Evolutionary conservation across 2,329 filamentous ascomycete species (phyloP).

Genomic region (Fusarium domesticum): DNA sequence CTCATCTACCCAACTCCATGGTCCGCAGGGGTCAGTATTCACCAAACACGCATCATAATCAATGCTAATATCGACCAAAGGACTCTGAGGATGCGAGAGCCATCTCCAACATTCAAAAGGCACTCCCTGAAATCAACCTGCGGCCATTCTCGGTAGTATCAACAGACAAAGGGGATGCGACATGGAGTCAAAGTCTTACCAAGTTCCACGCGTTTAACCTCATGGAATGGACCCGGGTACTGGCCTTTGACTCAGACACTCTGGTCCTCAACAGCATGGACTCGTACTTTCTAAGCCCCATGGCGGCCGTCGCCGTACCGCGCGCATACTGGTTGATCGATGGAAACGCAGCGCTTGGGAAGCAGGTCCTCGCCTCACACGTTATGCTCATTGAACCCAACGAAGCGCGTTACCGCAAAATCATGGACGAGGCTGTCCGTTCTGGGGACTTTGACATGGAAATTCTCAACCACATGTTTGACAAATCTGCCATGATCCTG

Average conservation of each 20-base stretch:
- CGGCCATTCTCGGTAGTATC: conserved; percentile 4
- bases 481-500: conserved; percentile 12
- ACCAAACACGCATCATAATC: not conserved
- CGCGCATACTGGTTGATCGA: conserved; percentile 6
- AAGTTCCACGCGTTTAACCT: conserved; percentile 11
- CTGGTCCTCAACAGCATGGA: conserved; percentile 9
- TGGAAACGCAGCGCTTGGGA: not conserved
- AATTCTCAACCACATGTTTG: conserved; percentile 14
- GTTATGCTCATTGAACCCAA: conserved; percentile 11
- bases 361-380: conserved; percentile 6
- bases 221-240: conserved; percentile 7
- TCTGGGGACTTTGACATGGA: conserved; percentile 14
- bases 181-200: conserved; percentile 10
- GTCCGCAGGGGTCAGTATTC: not conserved
- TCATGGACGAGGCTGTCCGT: conserved; percentile 4
- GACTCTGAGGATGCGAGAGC: not conserved
- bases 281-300: conserved; percentile 3
- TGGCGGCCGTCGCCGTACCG: conserved; percentile 4
- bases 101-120: not conserved
- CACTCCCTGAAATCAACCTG: conserved; percentile 4
- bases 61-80: not conserved
- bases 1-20: conserved; percentile 4
- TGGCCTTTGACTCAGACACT: conserved; percentile 11
- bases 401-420: conserved; percentile 1
- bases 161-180: conserved; percentile 10